Conservation (phyloP, 371 early-diverging fungal genomes). For the Lichtheimia ornata region DNA sequence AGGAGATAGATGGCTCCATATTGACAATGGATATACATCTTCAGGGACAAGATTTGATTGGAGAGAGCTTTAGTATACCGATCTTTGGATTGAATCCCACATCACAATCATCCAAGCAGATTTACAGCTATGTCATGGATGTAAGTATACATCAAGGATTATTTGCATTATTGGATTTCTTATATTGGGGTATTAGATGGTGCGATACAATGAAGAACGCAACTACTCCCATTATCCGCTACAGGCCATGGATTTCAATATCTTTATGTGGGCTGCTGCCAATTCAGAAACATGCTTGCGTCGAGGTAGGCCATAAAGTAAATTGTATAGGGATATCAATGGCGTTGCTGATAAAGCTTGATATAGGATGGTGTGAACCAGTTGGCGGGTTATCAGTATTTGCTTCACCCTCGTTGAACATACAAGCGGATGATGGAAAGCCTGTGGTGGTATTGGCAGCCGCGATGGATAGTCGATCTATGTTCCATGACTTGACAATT, state of each 20-base stretch:
- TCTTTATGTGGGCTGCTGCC: conserved; percentile 74
- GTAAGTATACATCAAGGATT: conserved; percentile 11
- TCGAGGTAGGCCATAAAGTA: conserved; percentile 44
- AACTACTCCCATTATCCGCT: conserved; percentile 62
- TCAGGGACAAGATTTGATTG: conserved; percentile 63
- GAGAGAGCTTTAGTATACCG: conserved; percentile 61
- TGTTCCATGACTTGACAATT: conserved; percentile 67
- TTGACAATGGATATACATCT: too few relatives aligned
- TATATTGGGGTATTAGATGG: conserved; percentile 39
- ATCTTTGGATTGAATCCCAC: conserved; percentile 65
- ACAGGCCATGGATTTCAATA: conserved; percentile 68
- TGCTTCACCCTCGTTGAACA: conserved; percentile 62
- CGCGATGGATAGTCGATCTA: conserved; percentile 64
- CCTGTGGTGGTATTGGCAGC: conserved; percentile 71
- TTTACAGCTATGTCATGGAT: conserved; percentile 32
- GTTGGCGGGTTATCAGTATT: conserved; percentile 75
- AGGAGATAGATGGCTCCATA: not conserved
- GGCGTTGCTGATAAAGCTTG: not conserved
- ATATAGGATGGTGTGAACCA: conserved; percentile 66
- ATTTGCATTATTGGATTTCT: not conserved
- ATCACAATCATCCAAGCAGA: conserved; percentile 34
- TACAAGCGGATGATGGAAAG: conserved; percentile 55
- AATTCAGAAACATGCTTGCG: conserved; percentile 70
- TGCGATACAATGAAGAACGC: conserved; percentile 45
- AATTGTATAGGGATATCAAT: not conserved